Evolutionary conservation across 129 eudicot species (phyloP).

Genomic region (Flaveria robusta): DNA sequence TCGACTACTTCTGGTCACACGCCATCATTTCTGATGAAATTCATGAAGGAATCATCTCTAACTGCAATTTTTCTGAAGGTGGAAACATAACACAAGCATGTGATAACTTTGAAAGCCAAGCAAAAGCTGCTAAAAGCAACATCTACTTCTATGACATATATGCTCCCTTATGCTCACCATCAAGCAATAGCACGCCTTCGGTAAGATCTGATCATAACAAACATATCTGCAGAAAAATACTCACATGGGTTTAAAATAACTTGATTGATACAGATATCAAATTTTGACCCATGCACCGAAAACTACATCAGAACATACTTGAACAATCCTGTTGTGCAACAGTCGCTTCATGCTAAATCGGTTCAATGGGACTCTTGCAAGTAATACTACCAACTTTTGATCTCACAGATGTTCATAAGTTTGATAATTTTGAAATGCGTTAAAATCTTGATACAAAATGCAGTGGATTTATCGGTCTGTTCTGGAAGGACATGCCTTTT

Average conservation of each 20-base stretch:
- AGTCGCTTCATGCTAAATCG: constrained; percentile 59
- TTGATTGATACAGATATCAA: constrained; percentile 41
- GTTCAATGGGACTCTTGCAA: constrained; percentile 58
- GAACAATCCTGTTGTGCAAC: constrained; percentile 65
- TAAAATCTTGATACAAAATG: not conserved
- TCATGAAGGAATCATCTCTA: constrained; percentile 44
- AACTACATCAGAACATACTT: constrained; percentile 48
- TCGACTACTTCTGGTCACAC: constrained; percentile 51
- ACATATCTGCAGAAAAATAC: not conserved
- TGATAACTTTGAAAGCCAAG: constrained; percentile 20
- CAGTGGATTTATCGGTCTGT: constrained; percentile 1
- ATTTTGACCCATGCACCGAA: constrained; percentile 66
- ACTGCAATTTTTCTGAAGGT: constrained; percentile 53
- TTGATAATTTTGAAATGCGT: not conserved
- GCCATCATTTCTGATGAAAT: constrained; percentile 56
- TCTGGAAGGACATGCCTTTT: constrained; percentile 46
- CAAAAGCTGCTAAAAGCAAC: constrained; percentile 32
- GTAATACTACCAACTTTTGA: constrained; percentile 35
- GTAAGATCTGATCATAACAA: constrained; percentile 25
- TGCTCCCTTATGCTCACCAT: constrained; percentile 55
- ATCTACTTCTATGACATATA: constrained; percentile 54
- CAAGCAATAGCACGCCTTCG: constrained; percentile 41
- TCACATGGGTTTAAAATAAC: not conserved
- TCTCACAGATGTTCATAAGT: constrained; percentile 13
- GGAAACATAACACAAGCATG: constrained; percentile 29